Evolutionary conservation across 495 filamentous ascomycete species (phyloP).

Genomic region (Hypoxylon intermedium): DNA sequence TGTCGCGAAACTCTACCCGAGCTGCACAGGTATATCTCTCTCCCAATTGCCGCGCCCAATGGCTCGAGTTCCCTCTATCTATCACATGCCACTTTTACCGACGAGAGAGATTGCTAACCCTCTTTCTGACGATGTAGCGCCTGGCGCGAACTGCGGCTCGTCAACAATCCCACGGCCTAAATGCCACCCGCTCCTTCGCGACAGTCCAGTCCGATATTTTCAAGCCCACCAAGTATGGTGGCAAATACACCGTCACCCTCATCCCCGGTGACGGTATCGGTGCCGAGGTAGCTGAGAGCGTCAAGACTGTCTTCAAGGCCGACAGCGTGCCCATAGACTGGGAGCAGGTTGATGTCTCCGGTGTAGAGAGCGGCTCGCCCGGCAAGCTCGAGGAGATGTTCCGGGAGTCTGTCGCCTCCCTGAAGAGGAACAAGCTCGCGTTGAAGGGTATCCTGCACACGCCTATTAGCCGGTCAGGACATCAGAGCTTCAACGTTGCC

Average conservation of each 20-base stretch:
- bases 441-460: conserved; percentile 98
- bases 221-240: conserved; percentile 98
- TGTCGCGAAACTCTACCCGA: conserved; percentile 65
- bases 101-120: conserved; percentile 30
- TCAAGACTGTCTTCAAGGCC: conserved; percentile 99
- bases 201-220: conserved; percentile 88
- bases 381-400: conserved; percentile 94
- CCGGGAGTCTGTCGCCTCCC: conserved; percentile 89
- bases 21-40: conserved; percentile 52
- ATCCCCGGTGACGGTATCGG: conserved; percentile 99
- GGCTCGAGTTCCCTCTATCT: conserved; percentile 34
- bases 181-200: conserved; percentile 63
- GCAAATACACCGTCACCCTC: conserved; percentile 98
- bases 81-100: conserved; percentile 42
- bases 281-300: conserved; percentile 95
- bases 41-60: conserved; percentile 17
- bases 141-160: conserved; percentile 63
- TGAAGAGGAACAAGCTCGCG: conserved; percentile 97
- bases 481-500: conserved; percentile 99
- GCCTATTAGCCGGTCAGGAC: conserved; percentile 93
- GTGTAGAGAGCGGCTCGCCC: conserved; percentile 76
- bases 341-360: conserved; percentile 97
- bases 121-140: conserved; percentile 49
- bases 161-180: conserved; percentile 52
- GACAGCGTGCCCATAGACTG: conserved; percentile 98